Evolutionary conservation across 441 rosid genomes (phyloP).

Genomic region (Pelargonium fulgidum): DNA sequence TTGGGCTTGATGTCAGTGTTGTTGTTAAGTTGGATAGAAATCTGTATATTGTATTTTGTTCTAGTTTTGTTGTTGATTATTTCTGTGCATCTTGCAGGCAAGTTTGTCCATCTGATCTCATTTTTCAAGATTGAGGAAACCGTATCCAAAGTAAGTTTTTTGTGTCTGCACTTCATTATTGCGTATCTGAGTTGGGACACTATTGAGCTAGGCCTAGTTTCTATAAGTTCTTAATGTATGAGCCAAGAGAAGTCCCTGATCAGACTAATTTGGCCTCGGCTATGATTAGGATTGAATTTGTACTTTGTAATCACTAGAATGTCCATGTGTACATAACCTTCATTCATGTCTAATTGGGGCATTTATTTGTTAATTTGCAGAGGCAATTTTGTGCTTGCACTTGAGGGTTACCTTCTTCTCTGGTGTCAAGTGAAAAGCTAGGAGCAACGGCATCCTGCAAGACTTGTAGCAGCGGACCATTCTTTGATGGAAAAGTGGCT

Average conservation of each 20-base stretch:
- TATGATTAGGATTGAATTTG: neutral
- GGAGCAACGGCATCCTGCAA: conserved; percentile 28
- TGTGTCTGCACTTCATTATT: conserved; percentile 2
- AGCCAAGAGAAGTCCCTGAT: neutral
- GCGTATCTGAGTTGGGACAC: neutral
- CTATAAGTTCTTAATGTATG: neutral
- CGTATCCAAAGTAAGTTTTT: conserved; percentile 24
- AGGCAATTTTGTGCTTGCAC: conserved; percentile 24
- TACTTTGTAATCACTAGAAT: neutral
- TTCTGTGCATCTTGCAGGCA: conserved; percentile 13
- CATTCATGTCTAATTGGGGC: conserved; percentile 16
- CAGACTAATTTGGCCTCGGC: neutral
- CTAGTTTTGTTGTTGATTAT: conserved; percentile 12
- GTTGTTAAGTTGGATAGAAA: neutral
- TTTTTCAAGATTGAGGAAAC: conserved; percentile 29
- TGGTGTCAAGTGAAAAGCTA: conserved; percentile 26
- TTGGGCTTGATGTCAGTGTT: conserved; percentile 24
- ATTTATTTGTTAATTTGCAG: conserved; percentile 20
- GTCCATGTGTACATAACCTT: neutral
- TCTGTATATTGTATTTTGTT: neutral
- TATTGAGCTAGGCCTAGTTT: neutral
- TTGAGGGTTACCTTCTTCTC: conserved; percentile 19
- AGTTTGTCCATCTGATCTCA: neutral
- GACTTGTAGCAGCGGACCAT: conserved; percentile 23
- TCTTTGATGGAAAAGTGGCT: conserved; percentile 30